Base-by-base conservation (phyloP, 306 rosid species). In the Quillaja saponaria region DNA sequence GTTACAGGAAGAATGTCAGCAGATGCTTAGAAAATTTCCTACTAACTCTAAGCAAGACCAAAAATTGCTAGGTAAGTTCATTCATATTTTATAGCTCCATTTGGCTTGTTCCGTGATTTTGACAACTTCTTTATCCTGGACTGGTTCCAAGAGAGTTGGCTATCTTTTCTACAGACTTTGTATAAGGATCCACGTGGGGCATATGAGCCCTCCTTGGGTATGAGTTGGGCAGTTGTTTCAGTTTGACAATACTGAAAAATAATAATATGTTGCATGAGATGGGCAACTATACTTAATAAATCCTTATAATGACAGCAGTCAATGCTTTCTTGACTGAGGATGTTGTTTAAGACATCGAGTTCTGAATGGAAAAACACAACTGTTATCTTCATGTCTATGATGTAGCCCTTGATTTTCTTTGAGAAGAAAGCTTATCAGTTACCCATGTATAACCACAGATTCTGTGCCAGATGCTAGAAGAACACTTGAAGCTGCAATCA, bases 21-120 rank as follows among this genome's bases (percentile, higher is more conserved):
- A 58, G 73, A 77, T 88, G 80, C 95, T 91, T 16, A 75, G 78
- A 3, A 71, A 18, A 37, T 91, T 76, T 55, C 81, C 77, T 38
- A 88, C 98, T 15, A 81, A 84, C 75, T 66, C 88, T 56, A 71
- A 79, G 68, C 81, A 84, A 77, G 98, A 88, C 81, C 81, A 76
- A 61, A 77, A 84, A 67, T 34, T 76, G n/a, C 81, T 88, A 38
- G 96, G 96, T 78, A 81, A 68, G 72, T 50, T 37, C 7, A 37
- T 37, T 10, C 40, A 37, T 10, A 10, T 40, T 20, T 54, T 39
- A 11, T 34, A 54, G 14, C 56, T 38, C 8, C 19, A 14, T 21
- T 66, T 66, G 21, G 1, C 8, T n/a, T n/a, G n/a, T n/a, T n/a
- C n/a, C n/a, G n/a, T n/a, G n/a, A n/a, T n/a, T 10, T 47, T 41